A percentile compares a stretch with the other conserved stretches of the same genome.
phyloP scores from a whole-genome alignment of 768 basidiomycete genomes.

The Fomitopsis serialis region DNA sequence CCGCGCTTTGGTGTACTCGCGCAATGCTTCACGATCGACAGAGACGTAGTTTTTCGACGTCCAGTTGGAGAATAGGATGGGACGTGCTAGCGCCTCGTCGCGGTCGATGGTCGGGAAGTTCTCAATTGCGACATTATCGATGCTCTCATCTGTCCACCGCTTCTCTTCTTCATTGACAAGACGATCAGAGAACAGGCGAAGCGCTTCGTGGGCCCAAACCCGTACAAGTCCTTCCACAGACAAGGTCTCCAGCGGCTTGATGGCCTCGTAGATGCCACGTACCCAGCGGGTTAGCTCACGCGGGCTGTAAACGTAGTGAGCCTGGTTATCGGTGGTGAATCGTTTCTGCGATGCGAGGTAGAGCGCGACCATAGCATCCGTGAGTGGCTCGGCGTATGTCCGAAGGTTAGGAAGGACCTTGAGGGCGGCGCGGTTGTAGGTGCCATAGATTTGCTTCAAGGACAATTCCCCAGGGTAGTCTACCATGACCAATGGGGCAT shows the following conservation, averaged over 20 bases:
- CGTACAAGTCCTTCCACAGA: conserved; percentile 93
- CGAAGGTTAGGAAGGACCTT: conserved; percentile 94
- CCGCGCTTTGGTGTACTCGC: conserved; percentile 96
- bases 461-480: conserved; percentile 98
- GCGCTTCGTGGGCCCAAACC: conserved; percentile 96
- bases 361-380: conserved; percentile 95
- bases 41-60: conserved; percentile 96
- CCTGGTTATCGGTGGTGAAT: conserved; percentile 96
- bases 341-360: conserved; percentile 90
- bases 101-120: conserved; percentile 93
- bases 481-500: conserved; percentile 97
- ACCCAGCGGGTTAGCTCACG: conserved; percentile 98
- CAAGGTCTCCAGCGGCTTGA: conserved; percentile 88
- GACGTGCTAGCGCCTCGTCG: conserved; percentile 80
- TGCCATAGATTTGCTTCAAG: conserved; percentile 96
- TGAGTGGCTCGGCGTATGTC: conserved; percentile 89
- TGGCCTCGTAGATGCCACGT: conserved; percentile 95
- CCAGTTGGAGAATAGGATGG: conserved; percentile 98
- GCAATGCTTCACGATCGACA: conserved; percentile 86
- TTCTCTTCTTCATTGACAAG: conserved; percentile 91
- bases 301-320: conserved; percentile 98
- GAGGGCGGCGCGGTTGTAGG: conserved; percentile 92
- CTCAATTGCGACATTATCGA: conserved; percentile 76
- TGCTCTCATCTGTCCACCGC: conserved; percentile 90
- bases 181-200: conserved; percentile 97